A percentile compares a stretch with the other conserved stretches of the same genome.
Conservation (phyloP, 306 rosid species). For the Vigna angularis region DNA sequence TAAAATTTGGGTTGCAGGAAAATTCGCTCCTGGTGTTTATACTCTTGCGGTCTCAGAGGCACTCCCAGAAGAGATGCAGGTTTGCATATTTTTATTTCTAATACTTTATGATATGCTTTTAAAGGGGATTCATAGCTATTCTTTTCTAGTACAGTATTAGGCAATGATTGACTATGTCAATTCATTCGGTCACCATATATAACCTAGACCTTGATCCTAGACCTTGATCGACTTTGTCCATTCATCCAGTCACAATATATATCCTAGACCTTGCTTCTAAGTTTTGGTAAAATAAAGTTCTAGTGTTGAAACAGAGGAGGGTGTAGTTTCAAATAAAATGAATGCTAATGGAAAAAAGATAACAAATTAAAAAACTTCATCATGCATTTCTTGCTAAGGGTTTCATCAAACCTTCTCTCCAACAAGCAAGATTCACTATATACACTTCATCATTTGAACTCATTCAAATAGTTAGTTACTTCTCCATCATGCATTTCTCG, state of each 20-base stretch:
- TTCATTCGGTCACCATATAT: too few relatives aligned
- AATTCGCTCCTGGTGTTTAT: constrained; percentile 86
- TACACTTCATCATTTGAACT: background rate
- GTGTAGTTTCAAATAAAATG: too few relatives aligned
- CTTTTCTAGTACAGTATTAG: background rate
- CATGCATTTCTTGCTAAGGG: too few relatives aligned
- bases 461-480: background rate
- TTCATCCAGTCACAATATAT: too few relatives aligned
- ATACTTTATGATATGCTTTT: constrained; percentile 4
- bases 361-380: too few relatives aligned
- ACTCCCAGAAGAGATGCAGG: constrained; percentile 96
- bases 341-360: too few relatives aligned
- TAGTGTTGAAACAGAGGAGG: too few relatives aligned
- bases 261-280: too few relatives aligned
- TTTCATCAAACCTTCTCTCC: background rate
- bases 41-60: constrained; percentile 98
- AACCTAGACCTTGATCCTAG: too few relatives aligned
- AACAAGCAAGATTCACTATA: background rate
- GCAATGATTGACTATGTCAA: too few relatives aligned
- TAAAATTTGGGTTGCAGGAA: constrained; percentile 58
- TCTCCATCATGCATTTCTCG: background rate
- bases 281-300: too few relatives aligned
- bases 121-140: constrained; percentile 9
- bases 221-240: too few relatives aligned
- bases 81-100: constrained; percentile 41